Percentiles rank a stretch among this genome's conserved stretches.
Evolutionary conservation across 805 yeast species (phyloP).

Genomic region (Candida oleophila): DNA sequence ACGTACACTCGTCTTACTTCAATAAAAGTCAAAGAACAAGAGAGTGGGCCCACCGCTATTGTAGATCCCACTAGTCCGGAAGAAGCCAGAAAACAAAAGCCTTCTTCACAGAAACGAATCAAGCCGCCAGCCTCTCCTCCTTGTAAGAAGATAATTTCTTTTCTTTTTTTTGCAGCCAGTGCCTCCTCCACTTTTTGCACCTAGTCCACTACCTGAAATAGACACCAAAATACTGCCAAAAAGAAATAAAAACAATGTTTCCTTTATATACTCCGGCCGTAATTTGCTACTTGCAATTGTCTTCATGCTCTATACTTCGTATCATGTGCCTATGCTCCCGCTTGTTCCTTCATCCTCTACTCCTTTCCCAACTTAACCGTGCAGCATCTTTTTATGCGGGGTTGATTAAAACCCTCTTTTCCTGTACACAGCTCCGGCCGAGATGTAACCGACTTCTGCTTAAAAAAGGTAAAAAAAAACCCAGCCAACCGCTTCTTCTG

Average conservation of each 20-base stretch:
- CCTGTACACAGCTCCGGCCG: background rate
- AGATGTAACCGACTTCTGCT: background rate
- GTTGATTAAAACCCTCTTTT: background rate
- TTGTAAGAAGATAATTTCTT: too few species aligned
- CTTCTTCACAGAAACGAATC: too few species aligned
- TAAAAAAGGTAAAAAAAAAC: background rate
- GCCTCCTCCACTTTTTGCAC: background rate
- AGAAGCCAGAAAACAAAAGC: too few species aligned
- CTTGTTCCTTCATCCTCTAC: background rate
- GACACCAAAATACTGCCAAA: background rate
- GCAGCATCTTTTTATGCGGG: too few species aligned
- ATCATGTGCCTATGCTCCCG: background rate
- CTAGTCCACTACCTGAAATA: background rate
- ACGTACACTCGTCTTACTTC: too few species aligned
- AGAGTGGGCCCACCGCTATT: too few species aligned
- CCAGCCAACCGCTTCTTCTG: background rate
- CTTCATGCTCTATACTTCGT: too few species aligned
- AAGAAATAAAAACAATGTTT: background rate
- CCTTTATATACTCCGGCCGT: too few species aligned
- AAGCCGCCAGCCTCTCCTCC: too few species aligned
- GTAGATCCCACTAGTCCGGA: too few species aligned
- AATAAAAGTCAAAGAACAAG: too few species aligned
- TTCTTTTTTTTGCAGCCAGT: background rate
- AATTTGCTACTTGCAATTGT: too few species aligned
- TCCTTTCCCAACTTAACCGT: background rate